A percentile compares a stretch with the other conserved stretches of the same genome.
phyloP scores from a whole-genome alignment of 2,329 filamentous ascomycete genomes.

The Exophiala sp. region DNA sequence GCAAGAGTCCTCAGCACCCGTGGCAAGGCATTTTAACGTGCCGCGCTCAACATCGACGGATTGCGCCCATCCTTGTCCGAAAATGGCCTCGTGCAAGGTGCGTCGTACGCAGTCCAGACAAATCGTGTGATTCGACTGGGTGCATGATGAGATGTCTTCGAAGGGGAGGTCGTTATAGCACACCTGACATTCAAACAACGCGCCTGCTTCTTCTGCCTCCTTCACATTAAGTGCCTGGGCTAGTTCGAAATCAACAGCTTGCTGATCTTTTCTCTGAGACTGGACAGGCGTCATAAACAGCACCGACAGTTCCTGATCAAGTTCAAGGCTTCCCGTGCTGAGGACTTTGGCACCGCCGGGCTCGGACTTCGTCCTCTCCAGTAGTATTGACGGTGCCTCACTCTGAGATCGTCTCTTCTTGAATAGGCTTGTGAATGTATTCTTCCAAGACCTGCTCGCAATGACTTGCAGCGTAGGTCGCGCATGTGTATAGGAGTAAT shows the following conservation, averaged over 20 bases:
- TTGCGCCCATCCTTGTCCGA: conserved; percentile 86
- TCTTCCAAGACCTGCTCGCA: conserved; percentile 43
- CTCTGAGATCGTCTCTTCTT: conserved; percentile 40
- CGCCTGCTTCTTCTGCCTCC: conserved; percentile 40
- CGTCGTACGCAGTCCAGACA: conserved; percentile 73
- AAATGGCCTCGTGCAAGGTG: conserved; percentile 80
- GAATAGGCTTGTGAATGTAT: conserved; percentile 41
- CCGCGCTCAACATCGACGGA: conserved; percentile 70
- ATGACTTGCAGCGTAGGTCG: conserved; percentile 43
- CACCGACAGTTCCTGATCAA: conserved; percentile 42
- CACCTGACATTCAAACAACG: conserved; percentile 48
- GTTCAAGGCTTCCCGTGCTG: conserved; percentile 41
- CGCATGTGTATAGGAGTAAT: conserved; percentile 44
- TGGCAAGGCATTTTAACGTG: conserved; percentile 79
- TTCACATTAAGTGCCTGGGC: conserved; percentile 41
- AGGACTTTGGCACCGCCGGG: conserved; percentile 36
- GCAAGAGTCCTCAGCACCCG: conserved; percentile 64
- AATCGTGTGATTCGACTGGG: conserved; percentile 42
- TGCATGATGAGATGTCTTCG: conserved; percentile 47
- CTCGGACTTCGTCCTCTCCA: conserved; percentile 33
- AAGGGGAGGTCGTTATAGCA: conserved; percentile 48
- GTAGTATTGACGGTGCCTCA: conserved; percentile 39
- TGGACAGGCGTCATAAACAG: conserved; percentile 39
- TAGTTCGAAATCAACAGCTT: conserved; percentile 36
- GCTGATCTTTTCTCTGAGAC: conserved; percentile 36